Percentiles rank a stretch among this genome's conserved stretches.
These are phyloP conservation scores for Plasmodium vivax DNA, from an alignment of 169 alveolate genomes.

Conservation along the genomic window DNA sequence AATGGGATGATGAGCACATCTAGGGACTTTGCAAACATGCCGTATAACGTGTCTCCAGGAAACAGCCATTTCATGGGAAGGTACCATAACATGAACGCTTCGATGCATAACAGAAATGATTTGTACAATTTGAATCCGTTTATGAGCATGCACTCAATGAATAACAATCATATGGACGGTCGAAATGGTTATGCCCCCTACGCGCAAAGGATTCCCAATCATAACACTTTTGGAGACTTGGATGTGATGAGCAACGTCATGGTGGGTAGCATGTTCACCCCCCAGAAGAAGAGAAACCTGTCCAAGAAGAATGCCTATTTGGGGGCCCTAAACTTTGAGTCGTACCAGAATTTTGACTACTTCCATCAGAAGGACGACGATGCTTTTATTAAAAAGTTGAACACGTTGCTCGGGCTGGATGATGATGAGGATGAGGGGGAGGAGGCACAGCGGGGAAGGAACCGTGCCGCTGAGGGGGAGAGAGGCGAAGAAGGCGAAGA, in stretches of 20 bases:
- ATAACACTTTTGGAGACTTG: constrained; percentile 34
- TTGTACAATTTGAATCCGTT: constrained; percentile 58
- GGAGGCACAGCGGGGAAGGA: background rate
- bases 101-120: constrained; percentile 50
- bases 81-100: constrained; percentile 11
- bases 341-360: constrained; percentile 74
- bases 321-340: constrained; percentile 49
- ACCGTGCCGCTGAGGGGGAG: background rate
- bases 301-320: constrained; percentile 36
- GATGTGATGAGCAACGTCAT: constrained; percentile 62
- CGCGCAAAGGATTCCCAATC: constrained; percentile 7
- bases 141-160: constrained; percentile 68
- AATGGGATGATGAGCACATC: background rate
- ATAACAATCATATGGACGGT: background rate
- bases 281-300: constrained; percentile 26
- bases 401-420: constrained; percentile 62
- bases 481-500: background rate
- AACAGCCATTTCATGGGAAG: constrained; percentile 13
- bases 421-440: constrained; percentile 52
- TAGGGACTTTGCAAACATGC: background rate
- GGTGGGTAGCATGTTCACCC: constrained; percentile 68
- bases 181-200: constrained; percentile 6
- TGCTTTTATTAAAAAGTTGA: constrained; percentile 63
- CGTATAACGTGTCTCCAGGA: background rate
- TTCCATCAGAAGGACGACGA: constrained; percentile 74